Base-by-base conservation (phyloP, 495 filamentous ascomycete genomes). In the Chaetomidium leptoderma region DNA sequence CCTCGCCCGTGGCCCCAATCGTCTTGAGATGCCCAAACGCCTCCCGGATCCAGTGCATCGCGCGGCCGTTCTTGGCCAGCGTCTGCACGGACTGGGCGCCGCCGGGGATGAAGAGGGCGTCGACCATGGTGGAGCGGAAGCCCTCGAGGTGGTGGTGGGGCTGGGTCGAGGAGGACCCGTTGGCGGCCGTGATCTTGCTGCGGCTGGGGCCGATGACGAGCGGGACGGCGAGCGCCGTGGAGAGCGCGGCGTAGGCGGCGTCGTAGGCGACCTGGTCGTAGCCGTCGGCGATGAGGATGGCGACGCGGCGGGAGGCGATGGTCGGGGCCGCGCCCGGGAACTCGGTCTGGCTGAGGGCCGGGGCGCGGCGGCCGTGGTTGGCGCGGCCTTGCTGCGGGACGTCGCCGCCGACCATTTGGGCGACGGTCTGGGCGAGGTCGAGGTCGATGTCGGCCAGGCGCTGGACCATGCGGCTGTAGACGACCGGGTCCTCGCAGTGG, bases 101-200 rank as follows among this genome's bases (percentile, higher is more conserved):
- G 17, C 89, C 88, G 17, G 89, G 89, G 19, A 95, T 76, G 66
- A 91, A 92, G 29, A 90, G 67, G 1, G 90, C 84, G 66, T 96
- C 92, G 61, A 95, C 92, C 74, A 95, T 81, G 4, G 90, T 95
- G 4, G 85, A 89, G 36, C 90, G 86, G 83, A 87, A 83, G 5
- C 87, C 90, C 50, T 90, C 83, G 57, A 93, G 82, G 65, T 92
- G 87, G 64, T 95, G 89, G 60, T 93, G 87, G 0, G 92, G 84
- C 29, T 78, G 72, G 0, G 89, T 74, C 16, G 81, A 85, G 45
- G 81, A 74, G 59, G 76, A 73, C 9, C 78, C 78, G 24, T 78
- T 81, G 0, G 76, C 79, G 11, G 88, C 76, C 23, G 74, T 83
- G 53, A 93, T 78, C 30, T 81, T 72, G 66, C 73, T 79, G 13